Evolutionary conservation across 2,329 filamentous ascomycete genomes (phyloP).

Genomic region (Cucurbitaria berberidis): DNA sequence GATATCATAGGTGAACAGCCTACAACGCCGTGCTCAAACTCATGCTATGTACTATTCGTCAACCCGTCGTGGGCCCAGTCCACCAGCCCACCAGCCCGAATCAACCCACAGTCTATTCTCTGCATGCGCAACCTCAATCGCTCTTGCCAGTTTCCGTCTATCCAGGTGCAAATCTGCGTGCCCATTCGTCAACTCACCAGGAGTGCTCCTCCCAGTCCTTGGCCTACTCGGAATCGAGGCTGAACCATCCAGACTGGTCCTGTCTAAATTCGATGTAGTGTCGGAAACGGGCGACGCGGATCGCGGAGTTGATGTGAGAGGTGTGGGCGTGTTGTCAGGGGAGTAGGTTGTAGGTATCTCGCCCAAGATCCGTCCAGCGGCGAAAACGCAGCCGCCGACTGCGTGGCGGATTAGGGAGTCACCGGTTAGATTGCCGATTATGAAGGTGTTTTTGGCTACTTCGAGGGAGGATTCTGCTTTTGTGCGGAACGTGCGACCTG

Average conservation of each 20-base stretch:
- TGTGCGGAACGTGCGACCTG: constrained; percentile 60
- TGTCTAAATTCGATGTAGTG: constrained; percentile 21
- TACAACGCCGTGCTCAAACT: neutral
- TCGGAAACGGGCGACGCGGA: constrained; percentile 25
- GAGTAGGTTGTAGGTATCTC: constrained; percentile 30
- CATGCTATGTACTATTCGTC: neutral
- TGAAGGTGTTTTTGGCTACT: constrained; percentile 60
- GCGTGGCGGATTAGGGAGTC: constrained; percentile 67
- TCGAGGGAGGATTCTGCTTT: constrained; percentile 61
- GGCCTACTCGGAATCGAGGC: constrained; percentile 10
- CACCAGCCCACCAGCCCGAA: constrained; percentile 48
- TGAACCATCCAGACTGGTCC: constrained; percentile 5
- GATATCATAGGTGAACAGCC: neutral
- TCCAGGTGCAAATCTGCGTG: constrained; percentile 50
- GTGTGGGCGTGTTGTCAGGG: constrained; percentile 14
- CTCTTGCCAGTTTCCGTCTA: constrained; percentile 36
- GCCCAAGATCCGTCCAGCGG: constrained; percentile 58
- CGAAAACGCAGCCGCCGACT: constrained; percentile 64
- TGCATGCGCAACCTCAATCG: constrained; percentile 36
- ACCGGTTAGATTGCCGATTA: constrained; percentile 65
- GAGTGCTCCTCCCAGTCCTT: constrained; percentile 18
- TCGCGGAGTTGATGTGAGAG: constrained; percentile 24
- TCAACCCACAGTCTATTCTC: constrained; percentile 42
- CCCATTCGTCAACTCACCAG: constrained; percentile 39
- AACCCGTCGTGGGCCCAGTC: constrained; percentile 20